Evolutionary conservation across 2,329 filamentous ascomycete species (phyloP).

Genomic region (Moelleriella libera): DNA sequence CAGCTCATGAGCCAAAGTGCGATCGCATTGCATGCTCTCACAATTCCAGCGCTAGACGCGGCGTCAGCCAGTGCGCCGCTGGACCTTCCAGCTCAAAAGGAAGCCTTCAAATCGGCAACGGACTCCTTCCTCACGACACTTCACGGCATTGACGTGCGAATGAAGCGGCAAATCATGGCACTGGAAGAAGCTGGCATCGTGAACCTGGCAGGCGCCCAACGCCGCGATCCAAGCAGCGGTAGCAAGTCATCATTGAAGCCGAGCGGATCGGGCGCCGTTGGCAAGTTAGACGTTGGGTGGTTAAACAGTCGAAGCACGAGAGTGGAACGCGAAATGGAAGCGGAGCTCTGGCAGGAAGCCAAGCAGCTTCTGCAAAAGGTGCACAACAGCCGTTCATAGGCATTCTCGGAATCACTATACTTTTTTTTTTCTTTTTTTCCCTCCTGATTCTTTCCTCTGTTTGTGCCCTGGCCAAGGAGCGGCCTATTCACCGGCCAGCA

Average conservation of each 20-base stretch:
- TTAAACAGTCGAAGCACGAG: slow-evolving; percentile 75
- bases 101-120: slow-evolving; percentile 43
- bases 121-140: slow-evolving; percentile 59
- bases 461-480: too few relatives aligned
- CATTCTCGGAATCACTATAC: too few relatives aligned
- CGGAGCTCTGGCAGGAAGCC: slow-evolving; percentile 53
- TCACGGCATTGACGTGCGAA: slow-evolving; percentile 58
- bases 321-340: slow-evolving; percentile 71
- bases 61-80: slow-evolving; percentile 8
- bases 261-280: slow-evolving; percentile 39
- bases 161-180: slow-evolving; percentile 55
- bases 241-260: slow-evolving; percentile 34
- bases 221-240: slow-evolving; percentile 17
- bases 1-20: slow-evolving; percentile 29
- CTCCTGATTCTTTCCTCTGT: too few relatives aligned
- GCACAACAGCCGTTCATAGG: neutral
- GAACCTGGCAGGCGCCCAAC: slow-evolving; percentile 24
- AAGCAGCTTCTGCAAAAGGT: slow-evolving; percentile 21
- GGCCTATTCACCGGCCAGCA: too few relatives aligned
- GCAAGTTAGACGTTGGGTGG: slow-evolving; percentile 69
- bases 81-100: slow-evolving; percentile 35
- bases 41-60: slow-evolving; percentile 13
- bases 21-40: slow-evolving; percentile 29
- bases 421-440: too few relatives aligned
- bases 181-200: slow-evolving; percentile 73